Percentiles rank a stretch among this genome's conserved stretches.
These are phyloP conservation scores for Hysterangium stoloniferum DNA, from an alignment of 768 basidiomycete species.

Conservation along the genomic window DNA sequence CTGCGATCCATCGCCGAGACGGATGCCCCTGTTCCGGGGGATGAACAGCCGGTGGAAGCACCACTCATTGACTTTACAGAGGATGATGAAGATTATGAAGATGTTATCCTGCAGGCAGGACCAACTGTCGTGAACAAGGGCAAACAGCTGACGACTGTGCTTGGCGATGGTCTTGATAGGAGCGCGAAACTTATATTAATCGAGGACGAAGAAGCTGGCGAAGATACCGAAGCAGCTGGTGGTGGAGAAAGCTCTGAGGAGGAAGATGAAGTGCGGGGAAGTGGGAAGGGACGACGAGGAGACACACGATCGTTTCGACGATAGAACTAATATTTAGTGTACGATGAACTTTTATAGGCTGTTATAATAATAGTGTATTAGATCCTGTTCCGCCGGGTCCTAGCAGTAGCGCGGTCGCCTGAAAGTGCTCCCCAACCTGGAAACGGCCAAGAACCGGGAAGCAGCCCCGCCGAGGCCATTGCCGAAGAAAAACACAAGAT, in stretches of 20 bases:
- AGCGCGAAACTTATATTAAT: constrained; percentile 4
- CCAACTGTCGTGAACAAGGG: constrained; percentile 40
- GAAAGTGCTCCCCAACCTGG: no score
- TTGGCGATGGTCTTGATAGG: constrained; percentile 2
- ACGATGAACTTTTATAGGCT: no score
- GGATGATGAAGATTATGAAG: constrained; percentile 27
- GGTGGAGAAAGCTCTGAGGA: constrained; percentile 3
- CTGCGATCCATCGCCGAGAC: constrained; percentile 31
- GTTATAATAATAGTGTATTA: no score
- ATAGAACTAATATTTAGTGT: no score
- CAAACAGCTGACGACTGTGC: constrained; percentile 17
- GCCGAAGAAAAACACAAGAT: no score
- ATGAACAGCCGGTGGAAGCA: constrained; percentile 25
- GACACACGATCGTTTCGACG: no score
- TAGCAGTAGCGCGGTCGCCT: no score
- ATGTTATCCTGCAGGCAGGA: constrained; percentile 49
- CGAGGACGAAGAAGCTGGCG: constrained; percentile 1
- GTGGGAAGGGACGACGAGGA: not conserved
- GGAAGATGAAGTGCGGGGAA: not conserved
- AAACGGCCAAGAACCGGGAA: not conserved
- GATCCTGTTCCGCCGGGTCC: no score
- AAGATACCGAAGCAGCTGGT: not conserved
- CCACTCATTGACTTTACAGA: constrained; percentile 7
- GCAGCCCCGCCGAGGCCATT: not conserved
- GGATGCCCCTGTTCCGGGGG: constrained; percentile 22